These are phyloP conservation scores for Gryganskiella cystojenkinii DNA, from an alignment of 192 early-diverging fungal species.

Conservation along the genomic window DNA sequence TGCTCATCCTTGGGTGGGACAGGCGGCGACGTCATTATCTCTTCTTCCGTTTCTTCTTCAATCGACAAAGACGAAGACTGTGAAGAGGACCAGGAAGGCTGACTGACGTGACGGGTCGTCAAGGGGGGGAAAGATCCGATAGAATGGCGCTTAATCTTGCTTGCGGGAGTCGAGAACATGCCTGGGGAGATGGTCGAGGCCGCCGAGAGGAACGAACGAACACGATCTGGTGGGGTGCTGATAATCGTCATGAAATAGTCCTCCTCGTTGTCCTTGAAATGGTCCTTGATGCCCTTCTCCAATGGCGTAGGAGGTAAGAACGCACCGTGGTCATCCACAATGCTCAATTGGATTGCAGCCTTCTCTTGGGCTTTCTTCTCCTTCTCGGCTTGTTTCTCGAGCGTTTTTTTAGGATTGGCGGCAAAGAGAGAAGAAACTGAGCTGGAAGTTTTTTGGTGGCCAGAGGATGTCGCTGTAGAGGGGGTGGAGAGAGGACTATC, in stretches of 20 bases:
- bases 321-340: conserved; percentile 25
- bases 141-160: conserved; percentile 38
- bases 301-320: conserved; percentile 28
- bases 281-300: conserved; percentile 41
- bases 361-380: conserved; percentile 43
- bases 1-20: conserved; percentile 32
- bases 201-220: conserved; percentile 34
- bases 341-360: conserved; percentile 35
- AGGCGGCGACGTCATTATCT: background rate
- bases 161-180: conserved; percentile 35
- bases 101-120: background rate
- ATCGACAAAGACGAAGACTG: background rate
- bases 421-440: conserved; percentile 18
- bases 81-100: background rate
- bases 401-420: conserved; percentile 15
- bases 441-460: background rate
- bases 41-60: conserved; percentile 8
- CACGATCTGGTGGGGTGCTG: conserved; percentile 31
- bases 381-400: conserved; percentile 35
- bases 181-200: conserved; percentile 34
- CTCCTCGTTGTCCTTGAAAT: conserved; percentile 38
- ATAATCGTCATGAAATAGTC: conserved; percentile 44
- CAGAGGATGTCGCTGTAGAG: background rate
- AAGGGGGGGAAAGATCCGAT: conserved; percentile 4
- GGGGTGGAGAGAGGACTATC: conserved; percentile 8